phyloP scores from a whole-genome alignment of 192 early-diverging fungal genomes.

The Rhizophagus clarus region DNA sequence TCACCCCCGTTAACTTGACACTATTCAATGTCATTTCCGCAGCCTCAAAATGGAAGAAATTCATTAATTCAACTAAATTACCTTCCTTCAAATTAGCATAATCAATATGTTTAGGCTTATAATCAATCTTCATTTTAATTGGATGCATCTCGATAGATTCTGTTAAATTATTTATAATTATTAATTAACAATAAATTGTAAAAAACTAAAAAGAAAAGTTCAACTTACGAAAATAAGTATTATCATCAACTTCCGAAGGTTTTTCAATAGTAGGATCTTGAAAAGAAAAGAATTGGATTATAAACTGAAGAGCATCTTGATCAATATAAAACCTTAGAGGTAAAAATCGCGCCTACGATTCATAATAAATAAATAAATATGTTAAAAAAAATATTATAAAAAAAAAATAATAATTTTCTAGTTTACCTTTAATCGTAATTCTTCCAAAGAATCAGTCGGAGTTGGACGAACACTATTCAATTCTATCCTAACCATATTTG shows the following conservation, averaged over 20 bases:
- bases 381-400: neutral
- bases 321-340: constrained; percentile 90
- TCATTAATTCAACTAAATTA: constrained; percentile 81
- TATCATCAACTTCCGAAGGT: neutral
- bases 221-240: constrained; percentile 59
- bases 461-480: constrained; percentile 48
- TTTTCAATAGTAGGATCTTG: neutral
- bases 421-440: constrained; percentile 62
- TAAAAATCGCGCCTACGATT: constrained; percentile 62
- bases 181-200: neutral
- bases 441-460: constrained; percentile 52
- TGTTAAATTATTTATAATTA: constrained; percentile 25
- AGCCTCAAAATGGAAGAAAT: constrained; percentile 91
- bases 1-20: constrained; percentile 71
- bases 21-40: constrained; percentile 84
- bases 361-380: neutral
- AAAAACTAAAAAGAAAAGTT: neutral
- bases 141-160: constrained; percentile 71
- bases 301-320: constrained; percentile 87
- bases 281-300: constrained; percentile 73
- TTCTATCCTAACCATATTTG: constrained; percentile 67
- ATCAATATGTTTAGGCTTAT: constrained; percentile 94
- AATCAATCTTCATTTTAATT: constrained; percentile 88
- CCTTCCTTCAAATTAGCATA: constrained; percentile 70
- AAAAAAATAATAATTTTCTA: neutral